A percentile compares a stretch with the other conserved stretches of the same genome.
phyloP scores from a whole-genome alignment of 208 protist species.

The Lotmaria passim region DNA sequence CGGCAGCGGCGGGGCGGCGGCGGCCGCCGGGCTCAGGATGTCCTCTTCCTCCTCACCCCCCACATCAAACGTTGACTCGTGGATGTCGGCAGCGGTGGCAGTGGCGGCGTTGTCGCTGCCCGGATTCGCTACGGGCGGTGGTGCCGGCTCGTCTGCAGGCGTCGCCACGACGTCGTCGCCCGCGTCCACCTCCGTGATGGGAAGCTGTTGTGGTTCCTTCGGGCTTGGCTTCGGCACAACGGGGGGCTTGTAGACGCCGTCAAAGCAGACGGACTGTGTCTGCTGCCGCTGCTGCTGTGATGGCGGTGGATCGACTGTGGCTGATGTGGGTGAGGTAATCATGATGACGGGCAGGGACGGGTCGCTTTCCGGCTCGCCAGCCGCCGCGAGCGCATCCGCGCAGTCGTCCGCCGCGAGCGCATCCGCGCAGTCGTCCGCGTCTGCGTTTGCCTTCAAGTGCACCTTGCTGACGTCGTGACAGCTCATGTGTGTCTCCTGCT shows the following conservation, averaged over 20 bases:
- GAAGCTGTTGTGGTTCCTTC: too few relatives aligned
- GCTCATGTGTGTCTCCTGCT: too few relatives aligned
- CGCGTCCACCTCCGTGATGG: too few relatives aligned
- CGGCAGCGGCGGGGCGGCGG: conserved; percentile 20
- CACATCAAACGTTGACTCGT: not conserved
- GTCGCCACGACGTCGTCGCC: too few relatives aligned
- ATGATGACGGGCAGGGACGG: not conserved
- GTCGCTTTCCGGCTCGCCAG: conserved; percentile 6
- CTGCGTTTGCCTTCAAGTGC: not conserved
- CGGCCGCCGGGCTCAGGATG: conserved; percentile 3
- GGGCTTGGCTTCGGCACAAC: too few relatives aligned
- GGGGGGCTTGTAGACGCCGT: not conserved
- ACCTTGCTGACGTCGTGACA: too few relatives aligned
- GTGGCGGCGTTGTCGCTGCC: too few relatives aligned
- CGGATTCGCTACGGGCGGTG: too few relatives aligned
- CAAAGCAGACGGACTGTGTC: too few relatives aligned
- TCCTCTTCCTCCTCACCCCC: conserved; percentile 21
- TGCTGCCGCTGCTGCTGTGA: not conserved
- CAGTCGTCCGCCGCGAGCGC: not conserved
- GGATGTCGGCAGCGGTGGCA: too few relatives aligned
- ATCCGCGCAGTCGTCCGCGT: not conserved
- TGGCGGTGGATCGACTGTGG: not conserved
- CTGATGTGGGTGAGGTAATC: conserved; percentile 3
- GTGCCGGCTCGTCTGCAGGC: too few relatives aligned
- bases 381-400: not conserved